Evolutionary conservation across 2,329 filamentous ascomycete species (phyloP), one percentile per base, ranked within the genome.

Genomic region (Dactylella cylindrospora): DNA sequence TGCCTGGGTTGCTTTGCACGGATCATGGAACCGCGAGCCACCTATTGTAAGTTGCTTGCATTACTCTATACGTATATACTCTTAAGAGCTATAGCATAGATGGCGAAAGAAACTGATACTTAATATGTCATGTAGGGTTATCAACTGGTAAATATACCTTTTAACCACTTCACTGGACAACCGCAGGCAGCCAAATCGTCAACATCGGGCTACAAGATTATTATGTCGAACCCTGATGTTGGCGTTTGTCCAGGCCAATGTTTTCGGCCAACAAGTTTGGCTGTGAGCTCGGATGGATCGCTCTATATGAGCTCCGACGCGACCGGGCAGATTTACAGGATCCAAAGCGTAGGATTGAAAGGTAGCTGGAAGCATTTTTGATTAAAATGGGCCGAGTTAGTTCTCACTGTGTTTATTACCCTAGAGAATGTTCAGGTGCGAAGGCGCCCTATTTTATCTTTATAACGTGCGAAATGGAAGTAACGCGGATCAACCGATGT

Each of bases 1-100:
- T 1, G 84, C 83, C 1, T 89, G 80, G 72, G 74, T 90, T 19
- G 76, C 81, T 0, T 86, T 88, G 71, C 85, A 88, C 70, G 85
- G 86, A n/a, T 84, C 80, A 71, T 88, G 85, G 83, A 70, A 72
- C 75, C 35, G 55, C 7, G n/a, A 8, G 12, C 55, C 47, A n/a
- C 55, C 47, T 20, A 53, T 39, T 38, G 55, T 61, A 47, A 61
- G 55, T 47, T n/a, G n/a, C n/a, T n/a, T n/a, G n/a, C n/a, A n/a
- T n/a, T n/a, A n/a, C n/a, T n/a, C n/a, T n/a, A n/a, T 22, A 25
- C 8, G 9, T 22, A 3, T 35, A 32, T 10, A 13, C 7, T 43
- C 19, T 12, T n/a, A n/a, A n/a, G n/a, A n/a, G n/a, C n/a, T n/a
- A n/a, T n/a, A n/a, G n/a, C n/a, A n/a, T n/a, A n/a, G n/a, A n/a